Base-by-base conservation (phyloP, 306 rosid species). In the Quercus engelmannii region DNA sequence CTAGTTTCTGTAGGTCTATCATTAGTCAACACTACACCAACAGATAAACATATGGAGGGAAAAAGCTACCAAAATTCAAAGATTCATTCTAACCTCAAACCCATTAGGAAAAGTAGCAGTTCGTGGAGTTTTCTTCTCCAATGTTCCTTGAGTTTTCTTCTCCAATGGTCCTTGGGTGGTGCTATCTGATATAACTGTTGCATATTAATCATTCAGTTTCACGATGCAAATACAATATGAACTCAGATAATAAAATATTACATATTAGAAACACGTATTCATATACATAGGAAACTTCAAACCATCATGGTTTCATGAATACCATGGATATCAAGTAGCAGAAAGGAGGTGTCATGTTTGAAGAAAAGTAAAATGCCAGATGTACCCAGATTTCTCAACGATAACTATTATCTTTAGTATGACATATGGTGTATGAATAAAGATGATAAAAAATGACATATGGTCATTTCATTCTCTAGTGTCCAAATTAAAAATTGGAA, bases 51-150 rank as follows among this genome's bases (percentile, higher is more conserved):
- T 59, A 77, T 62, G 55, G 52, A 33, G 71, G 38, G 43, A 72
- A 43, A 72, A 33, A 25, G 68, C 64, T 55, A 18, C 6, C 31
- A 68, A 79, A 62, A 26, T 30, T 15, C 11, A 73, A 67, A 75
- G n/a, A 82, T 28, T 72, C 65, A 73, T 75, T 67, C 83, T 85
- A 76, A 96, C 99, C 94, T 96, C 99, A 85, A 91, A 89, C 82
- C 99, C 98, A 78, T 78, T 85, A 70, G 98, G 98, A 88, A 96
- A 93, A 80, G 91, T 86, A 71, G 89, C 81, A 77, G 14, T 61
- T 49, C 74, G 82, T 67, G 86, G 82, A 82, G 92, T 73, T 76
- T 82, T 86, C 80, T 87, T 91, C 88, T 88, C 86, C 79, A 68
- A 26, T 70, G 17, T 59, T 49, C 75, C 82, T 67, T 85, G 80